These are phyloP conservation scores for Leccinum broughii DNA, from an alignment of 768 basidiomycete species.

Conservation along the genomic window DNA sequence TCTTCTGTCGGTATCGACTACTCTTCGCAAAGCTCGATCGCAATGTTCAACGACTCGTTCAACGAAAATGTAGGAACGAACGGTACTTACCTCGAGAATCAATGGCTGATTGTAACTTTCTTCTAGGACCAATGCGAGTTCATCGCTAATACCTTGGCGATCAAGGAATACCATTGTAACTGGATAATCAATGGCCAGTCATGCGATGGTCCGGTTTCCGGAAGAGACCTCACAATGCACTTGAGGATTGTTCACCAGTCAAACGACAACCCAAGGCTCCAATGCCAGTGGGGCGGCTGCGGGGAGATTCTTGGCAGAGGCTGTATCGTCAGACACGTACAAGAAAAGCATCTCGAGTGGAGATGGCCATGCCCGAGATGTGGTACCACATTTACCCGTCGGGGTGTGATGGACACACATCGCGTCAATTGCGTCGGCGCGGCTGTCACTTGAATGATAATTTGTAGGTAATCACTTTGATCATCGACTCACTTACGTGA, in stretches of 20 bases:
- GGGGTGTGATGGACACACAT: conserved; percentile 20
- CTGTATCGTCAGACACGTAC: conserved; percentile 23
- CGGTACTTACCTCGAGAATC: not conserved
- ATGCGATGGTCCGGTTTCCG: conserved; percentile 13
- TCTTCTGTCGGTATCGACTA: not conserved
- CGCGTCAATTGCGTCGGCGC: conserved; percentile 6
- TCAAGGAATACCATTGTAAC: conserved; percentile 6
- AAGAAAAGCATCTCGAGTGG: conserved; percentile 25
- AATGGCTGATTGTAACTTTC: not conserved
- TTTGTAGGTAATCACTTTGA: conserved; percentile 3
- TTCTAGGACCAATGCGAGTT: conserved; percentile 15
- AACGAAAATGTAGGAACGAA: conserved; percentile 15
- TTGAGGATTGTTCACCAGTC: conserved; percentile 15
- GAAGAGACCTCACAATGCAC: conserved; percentile 19
- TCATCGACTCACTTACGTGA: not conserved
- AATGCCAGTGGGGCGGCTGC: conserved; percentile 23
- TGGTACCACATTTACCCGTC: conserved; percentile 18
- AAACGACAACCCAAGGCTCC: not conserved
- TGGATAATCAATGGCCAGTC: conserved; percentile 14
- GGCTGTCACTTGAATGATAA: not conserved
- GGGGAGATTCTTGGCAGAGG: conserved; percentile 15
- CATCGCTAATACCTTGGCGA: conserved; percentile 2
- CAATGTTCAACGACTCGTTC: conserved; percentile 16
- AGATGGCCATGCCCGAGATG: conserved; percentile 28
- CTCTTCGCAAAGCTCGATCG: not conserved